Conservation (phyloP, 1,284 basidiomycete genomes). For the Somion occarium region DNA sequence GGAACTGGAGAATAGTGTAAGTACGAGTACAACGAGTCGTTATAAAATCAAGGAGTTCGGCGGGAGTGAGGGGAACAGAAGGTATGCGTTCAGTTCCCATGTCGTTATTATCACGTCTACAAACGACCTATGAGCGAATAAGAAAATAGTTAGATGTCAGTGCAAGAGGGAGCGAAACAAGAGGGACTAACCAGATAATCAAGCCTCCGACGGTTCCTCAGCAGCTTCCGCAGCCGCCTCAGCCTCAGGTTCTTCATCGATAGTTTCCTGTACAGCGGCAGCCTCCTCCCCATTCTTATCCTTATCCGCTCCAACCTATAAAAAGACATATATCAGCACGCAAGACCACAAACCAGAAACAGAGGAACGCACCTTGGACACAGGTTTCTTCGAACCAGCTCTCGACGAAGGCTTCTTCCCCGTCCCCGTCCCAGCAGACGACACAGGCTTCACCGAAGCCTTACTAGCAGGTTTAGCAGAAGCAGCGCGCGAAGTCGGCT, state of each 20-base stretch:
- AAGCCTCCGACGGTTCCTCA: constrained; percentile 4
- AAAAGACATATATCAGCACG: constrained; percentile 14
- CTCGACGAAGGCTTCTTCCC: constrained; percentile 30
- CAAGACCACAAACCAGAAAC: constrained; percentile 7
- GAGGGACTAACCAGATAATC: neutral
- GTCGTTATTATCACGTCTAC: constrained; percentile 2
- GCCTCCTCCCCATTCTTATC: constrained; percentile 21
- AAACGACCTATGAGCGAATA: constrained; percentile 5
- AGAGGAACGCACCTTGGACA: constrained; percentile 21
- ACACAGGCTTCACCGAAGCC: constrained; percentile 28
- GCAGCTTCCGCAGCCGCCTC: constrained; percentile 27
- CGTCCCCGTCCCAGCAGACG: constrained; percentile 17
- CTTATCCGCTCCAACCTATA: constrained; percentile 20
- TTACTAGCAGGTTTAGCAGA: constrained; percentile 26
- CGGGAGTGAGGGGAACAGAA: no score
- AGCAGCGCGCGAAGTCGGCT: constrained; percentile 23
- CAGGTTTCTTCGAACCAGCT: constrained; percentile 29
- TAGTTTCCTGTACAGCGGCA: constrained; percentile 24
- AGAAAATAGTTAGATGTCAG: no score
- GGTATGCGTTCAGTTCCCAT: no score
- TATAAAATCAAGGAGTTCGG: neutral
- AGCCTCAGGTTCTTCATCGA: constrained; percentile 29
- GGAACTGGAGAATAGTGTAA: neutral
- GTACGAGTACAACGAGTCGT: neutral
- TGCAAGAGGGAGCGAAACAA: neutral